These are phyloP conservation scores for Chiua virens DNA, from an alignment of 768 basidiomycete genomes.

Conservation along the genomic window DNA sequence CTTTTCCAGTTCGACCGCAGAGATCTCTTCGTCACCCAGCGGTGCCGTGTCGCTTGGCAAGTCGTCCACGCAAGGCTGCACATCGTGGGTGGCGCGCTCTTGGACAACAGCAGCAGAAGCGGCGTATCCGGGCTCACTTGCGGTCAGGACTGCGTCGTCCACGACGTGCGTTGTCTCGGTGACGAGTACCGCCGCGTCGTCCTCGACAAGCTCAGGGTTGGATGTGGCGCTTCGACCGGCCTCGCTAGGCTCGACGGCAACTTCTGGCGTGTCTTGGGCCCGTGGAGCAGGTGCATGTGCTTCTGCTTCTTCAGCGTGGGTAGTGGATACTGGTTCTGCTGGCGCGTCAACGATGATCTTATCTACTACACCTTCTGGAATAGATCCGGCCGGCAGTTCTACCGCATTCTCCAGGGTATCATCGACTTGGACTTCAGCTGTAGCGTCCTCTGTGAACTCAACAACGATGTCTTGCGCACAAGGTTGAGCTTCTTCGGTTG, in stretches of 20 bases:
- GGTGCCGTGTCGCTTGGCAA: not conserved
- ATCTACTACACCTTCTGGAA: slow-evolving; percentile 3
- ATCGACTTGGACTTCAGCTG: not conserved
- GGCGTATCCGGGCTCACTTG: not conserved
- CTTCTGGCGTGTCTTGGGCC: slow-evolving; percentile 1
- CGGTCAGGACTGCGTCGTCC: not conserved
- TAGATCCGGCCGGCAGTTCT: not conserved
- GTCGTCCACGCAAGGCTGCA: not conserved
- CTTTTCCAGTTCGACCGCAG: not conserved
- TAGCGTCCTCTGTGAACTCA: not conserved
- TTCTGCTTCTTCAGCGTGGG: not conserved
- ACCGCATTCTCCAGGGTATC: not conserved
- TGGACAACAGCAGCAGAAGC: too few species aligned
- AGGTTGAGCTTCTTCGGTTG: not conserved
- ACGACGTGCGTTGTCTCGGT: too few species aligned
- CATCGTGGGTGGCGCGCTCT: not conserved
- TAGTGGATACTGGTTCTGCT: not conserved
- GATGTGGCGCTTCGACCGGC: not conserved
- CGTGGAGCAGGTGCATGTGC: not conserved
- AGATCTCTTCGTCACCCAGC: not conserved
- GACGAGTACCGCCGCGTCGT: not conserved
- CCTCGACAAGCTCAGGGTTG: not conserved
- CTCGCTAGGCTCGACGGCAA: not conserved
- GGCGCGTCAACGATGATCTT: not conserved
- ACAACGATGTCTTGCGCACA: not conserved